Conservation (phyloP, 495 filamentous ascomycete genomes). For the Aspergillus kassunensis region DNA sequence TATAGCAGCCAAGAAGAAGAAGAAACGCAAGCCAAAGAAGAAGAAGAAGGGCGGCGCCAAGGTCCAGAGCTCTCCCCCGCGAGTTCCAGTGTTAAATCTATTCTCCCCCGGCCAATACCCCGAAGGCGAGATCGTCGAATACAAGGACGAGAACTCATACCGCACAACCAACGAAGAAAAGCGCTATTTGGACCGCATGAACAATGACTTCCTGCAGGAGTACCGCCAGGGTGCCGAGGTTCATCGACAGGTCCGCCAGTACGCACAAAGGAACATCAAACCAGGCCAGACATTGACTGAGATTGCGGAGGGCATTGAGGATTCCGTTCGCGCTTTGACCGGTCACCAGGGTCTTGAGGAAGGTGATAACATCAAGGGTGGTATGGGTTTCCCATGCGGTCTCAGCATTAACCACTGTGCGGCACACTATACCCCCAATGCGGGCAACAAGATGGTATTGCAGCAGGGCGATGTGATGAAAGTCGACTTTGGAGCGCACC, state of each 20-base stretch:
- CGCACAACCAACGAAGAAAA: conserved; percentile 87
- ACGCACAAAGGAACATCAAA: conserved; percentile 74
- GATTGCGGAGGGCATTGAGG: conserved; percentile 83
- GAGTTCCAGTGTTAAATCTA: conserved; percentile 68
- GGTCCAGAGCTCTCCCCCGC: conserved; percentile 71
- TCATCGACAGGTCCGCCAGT: conserved; percentile 83
- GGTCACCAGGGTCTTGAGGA: conserved; percentile 75
- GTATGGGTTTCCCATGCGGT: conserved; percentile 87
- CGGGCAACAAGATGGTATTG: conserved; percentile 81
- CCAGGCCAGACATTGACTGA: conserved; percentile 77
- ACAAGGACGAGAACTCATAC: conserved; percentile 69
- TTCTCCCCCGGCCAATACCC: conserved; percentile 74
- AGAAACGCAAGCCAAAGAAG: conserved; percentile 73
- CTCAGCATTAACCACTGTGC: conserved; percentile 83
- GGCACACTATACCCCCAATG: conserved; percentile 87
- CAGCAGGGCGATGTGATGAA: conserved; percentile 86
- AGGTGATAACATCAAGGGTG: conserved; percentile 73
- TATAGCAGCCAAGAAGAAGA: conserved; percentile 68
- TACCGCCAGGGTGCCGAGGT: conserved; percentile 85
- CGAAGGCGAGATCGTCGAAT: conserved; percentile 76
- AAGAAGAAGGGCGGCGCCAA: conserved; percentile 65
- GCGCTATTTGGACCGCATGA: conserved; percentile 76
- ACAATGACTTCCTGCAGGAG: conserved; percentile 79
- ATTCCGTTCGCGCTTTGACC: conserved; percentile 72
- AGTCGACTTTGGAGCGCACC: conserved; percentile 87